Percentiles rank a stretch among this genome's conserved stretches.
These are phyloP conservation scores for Colletotrichum simmondsii DNA, from an alignment of 2,329 filamentous ascomycete genomes.

Conservation along the genomic window DNA sequence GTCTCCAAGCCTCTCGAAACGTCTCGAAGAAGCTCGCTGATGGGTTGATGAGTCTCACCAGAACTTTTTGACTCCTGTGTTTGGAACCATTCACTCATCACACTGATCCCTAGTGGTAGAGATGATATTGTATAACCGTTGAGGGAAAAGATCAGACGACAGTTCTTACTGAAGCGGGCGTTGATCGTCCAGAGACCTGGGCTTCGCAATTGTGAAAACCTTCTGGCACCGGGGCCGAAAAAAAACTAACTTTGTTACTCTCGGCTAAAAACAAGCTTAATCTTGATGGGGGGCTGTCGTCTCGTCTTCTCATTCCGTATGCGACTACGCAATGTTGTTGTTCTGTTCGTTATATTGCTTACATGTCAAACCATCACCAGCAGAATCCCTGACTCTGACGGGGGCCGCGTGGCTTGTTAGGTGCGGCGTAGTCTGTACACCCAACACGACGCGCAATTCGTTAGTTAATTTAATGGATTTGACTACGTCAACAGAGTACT, in stretches of 20 bases:
- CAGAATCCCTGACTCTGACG: not conserved
- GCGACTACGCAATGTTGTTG: conserved; percentile 1
- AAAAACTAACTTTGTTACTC: not conserved
- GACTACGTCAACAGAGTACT: not conserved
- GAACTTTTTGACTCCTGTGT: not conserved
- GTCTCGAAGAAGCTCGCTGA: not conserved
- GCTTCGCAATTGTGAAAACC: not conserved
- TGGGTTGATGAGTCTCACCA: not conserved
- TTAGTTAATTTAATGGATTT: not conserved
- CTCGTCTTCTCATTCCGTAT: not conserved
- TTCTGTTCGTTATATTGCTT: not conserved
- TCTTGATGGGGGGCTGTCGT: not conserved
- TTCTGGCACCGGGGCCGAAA: not conserved
- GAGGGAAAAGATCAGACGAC: not conserved
- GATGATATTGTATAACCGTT: too few relatives aligned
- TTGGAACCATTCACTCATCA: not conserved
- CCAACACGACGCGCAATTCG: not conserved
- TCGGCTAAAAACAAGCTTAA: conserved; percentile 24
- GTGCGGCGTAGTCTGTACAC: not conserved
- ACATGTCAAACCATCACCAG: not conserved
- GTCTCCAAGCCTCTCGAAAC: not conserved
- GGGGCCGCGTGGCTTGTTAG: conserved; percentile 8
- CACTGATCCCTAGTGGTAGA: not conserved
- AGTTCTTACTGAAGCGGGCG: not conserved
- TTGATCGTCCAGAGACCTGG: not conserved